Conservation (phyloP, 257 asterid species). For the Agastache rugosa region DNA sequence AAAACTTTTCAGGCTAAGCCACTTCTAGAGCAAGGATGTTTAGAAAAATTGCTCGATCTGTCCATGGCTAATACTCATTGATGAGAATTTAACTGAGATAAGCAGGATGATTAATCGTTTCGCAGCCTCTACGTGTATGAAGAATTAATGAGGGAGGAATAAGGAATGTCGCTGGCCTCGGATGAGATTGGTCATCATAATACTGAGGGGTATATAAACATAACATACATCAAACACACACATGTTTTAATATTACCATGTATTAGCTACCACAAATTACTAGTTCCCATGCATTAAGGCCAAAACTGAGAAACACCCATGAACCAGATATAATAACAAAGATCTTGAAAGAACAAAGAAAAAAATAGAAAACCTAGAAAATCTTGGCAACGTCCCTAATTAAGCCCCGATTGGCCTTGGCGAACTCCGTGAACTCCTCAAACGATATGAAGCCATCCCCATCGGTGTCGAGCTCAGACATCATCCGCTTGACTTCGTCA, state of each 20-base stretch:
- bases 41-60: no score
- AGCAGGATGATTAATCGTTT: no score
- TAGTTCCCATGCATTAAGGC: neutral
- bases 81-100: no score
- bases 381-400: slow-evolving; percentile 83
- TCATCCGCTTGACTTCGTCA: slow-evolving; percentile 75
- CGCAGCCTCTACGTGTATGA: no score
- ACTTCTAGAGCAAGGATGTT: no score
- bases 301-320: neutral
- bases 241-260: neutral
- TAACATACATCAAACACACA: neutral
- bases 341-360: neutral
- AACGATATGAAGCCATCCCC: slow-evolving; percentile 80
- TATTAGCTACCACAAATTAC: neutral
- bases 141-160: no score
- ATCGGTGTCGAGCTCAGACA: slow-evolving; percentile 84
- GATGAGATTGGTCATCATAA: no score
- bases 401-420: slow-evolving; percentile 69
- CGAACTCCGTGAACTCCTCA: slow-evolving; percentile 70
- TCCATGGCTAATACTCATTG: no score
- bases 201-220: neutral
- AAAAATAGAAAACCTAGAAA: slow-evolving; percentile 41
- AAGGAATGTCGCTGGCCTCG: no score
- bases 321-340: neutral
- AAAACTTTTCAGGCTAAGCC: no score